A percentile compares a stretch with the other conserved stretches of the same genome.
These are phyloP conservation scores for Emergomyces pasteurianus DNA, from an alignment of 2,329 filamentous ascomycete species.

Conservation along the genomic window DNA sequence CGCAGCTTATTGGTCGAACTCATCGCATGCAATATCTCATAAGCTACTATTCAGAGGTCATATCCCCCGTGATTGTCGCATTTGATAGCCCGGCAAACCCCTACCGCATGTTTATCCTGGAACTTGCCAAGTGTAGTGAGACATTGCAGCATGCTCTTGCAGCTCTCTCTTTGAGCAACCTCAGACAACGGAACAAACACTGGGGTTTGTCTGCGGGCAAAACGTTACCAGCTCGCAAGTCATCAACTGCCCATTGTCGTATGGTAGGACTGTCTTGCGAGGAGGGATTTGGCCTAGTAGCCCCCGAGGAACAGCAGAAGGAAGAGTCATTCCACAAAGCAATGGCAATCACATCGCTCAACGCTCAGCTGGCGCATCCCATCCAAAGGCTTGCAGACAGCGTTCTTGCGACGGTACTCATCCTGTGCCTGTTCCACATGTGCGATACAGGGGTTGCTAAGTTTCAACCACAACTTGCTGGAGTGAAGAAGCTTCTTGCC, in stretches of 20 bases:
- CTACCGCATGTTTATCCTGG: slow-evolving; percentile 70
- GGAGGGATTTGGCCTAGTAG: slow-evolving; percentile 29
- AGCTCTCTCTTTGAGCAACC: slow-evolving; percentile 75
- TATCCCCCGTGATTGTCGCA: slow-evolving; percentile 83
- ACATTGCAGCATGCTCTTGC: slow-evolving; percentile 89
- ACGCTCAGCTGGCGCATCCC: slow-evolving; percentile 69
- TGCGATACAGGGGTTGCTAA: slow-evolving; percentile 87
- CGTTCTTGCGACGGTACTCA: slow-evolving; percentile 72
- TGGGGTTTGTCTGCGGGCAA: slow-evolving; percentile 43
- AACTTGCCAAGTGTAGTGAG: slow-evolving; percentile 62
- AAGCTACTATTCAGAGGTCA: slow-evolving; percentile 86
- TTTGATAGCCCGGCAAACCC: slow-evolving; percentile 81
- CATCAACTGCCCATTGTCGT: slow-evolving; percentile 34
- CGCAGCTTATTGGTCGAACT: slow-evolving; percentile 47
- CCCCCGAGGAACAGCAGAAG: slow-evolving; percentile 49
- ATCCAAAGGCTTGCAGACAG: slow-evolving; percentile 69
- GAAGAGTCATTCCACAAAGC: slow-evolving; percentile 78
- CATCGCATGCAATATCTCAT: slow-evolving; percentile 78
- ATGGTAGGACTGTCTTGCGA: slow-evolving; percentile 28
- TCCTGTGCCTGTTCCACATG: slow-evolving; percentile 85
- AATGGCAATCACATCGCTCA: slow-evolving; percentile 70
- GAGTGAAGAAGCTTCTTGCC: slow-evolving; percentile 78
- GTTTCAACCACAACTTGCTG: slow-evolving; percentile 86
- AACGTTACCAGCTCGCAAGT: slow-evolving; percentile 38
- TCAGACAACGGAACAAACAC: slow-evolving; percentile 61